Evolutionary conservation across 1,284 basidiomycete genomes (phyloP).

Genomic region (Papiliotrema nemorosa): DNA sequence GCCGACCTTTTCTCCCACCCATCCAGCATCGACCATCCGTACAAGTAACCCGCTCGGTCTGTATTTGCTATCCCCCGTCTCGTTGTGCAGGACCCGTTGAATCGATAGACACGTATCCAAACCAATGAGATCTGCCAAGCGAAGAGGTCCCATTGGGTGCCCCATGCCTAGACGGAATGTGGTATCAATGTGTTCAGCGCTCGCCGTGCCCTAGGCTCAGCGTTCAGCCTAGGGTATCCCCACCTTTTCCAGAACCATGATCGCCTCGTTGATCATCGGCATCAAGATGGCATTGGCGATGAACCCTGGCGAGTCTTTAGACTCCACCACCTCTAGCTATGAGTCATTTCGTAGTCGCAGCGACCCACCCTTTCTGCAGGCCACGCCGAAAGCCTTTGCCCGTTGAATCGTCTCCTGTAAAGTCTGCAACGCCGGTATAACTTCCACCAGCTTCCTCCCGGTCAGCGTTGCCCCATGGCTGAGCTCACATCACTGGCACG

Average conservation of each 20-base stretch:
- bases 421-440: slow-evolving; percentile 91
- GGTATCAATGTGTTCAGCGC: slow-evolving; percentile 91
- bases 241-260: slow-evolving; percentile 85
- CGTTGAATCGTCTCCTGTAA: slow-evolving; percentile 68
- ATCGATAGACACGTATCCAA: slow-evolving; percentile 88
- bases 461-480: slow-evolving; percentile 1
- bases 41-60: slow-evolving; percentile 86
- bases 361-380: slow-evolving; percentile 77
- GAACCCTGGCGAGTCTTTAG: slow-evolving; percentile 83
- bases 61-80: slow-evolving; percentile 94
- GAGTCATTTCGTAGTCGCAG: not conserved
- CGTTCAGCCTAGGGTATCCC: slow-evolving; percentile 6
- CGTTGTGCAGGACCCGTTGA: slow-evolving; percentile 79
- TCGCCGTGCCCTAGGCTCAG: slow-evolving; percentile 67
- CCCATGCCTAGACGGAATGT: slow-evolving; percentile 91
- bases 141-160: slow-evolving; percentile 90
- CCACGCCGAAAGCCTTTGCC: slow-evolving; percentile 76
- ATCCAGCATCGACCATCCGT: slow-evolving; percentile 94
- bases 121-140: slow-evolving; percentile 85
- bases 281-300: slow-evolving; percentile 49
- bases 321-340: slow-evolving; percentile 71
- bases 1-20: slow-evolving; percentile 71
- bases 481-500: slow-evolving; percentile 72
- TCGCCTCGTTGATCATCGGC: slow-evolving; percentile 64
- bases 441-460: slow-evolving; percentile 77